Evolutionary conservation across 106 monocot genomes (phyloP), one percentile per base, ranked within the genome.

Genomic region (Vanilla planifolia): DNA sequence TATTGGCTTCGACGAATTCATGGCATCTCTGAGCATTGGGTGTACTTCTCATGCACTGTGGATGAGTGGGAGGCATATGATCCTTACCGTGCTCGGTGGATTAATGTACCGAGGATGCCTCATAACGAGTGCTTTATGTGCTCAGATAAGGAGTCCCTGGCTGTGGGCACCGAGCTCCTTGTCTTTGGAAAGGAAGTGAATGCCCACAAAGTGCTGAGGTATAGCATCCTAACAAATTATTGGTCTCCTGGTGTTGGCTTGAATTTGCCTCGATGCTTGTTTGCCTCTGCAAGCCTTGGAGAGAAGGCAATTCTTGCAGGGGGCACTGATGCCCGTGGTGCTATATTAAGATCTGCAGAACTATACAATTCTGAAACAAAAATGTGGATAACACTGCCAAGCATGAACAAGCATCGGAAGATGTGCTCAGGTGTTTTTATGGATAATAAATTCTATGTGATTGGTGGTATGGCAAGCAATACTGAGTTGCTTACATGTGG

Each of bases 391-490:
- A 69, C 77, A 30, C 69, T 92, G 22, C 92, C 92, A 11, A 67
- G 67, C 45, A 86, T 92, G 86, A 79, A 80, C 30, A 63, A 45
- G 40, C 58, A 75, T 7, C 68, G 92, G 60, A 80, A 78, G 63
- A 87, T 80, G 83, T 92, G 92, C 48, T 92, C 92, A 0, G 92
- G 86, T 6, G 80, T 83, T 11, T 87, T 83, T 37, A 92, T 92
- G 92, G 86, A 92, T 52, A 55, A 59, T 6, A 92, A 92, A 55
- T 87, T 92, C 61, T 92, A 92, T 67, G 92, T 92, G 11, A 77
- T 92, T 35, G 92, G 92, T 2, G 92, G 92, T 9, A 73, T 77
- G 77, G 63, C 74, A 1, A 62, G 62, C 30, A 51, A 66, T 10
- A 59, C 50, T 2, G 67, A 77, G 29, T 51, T 77, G 51, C 67